Evolutionary conservation across 2,329 filamentous ascomycete species (phyloP).

Genomic region (Aspergillus luchuensis): DNA sequence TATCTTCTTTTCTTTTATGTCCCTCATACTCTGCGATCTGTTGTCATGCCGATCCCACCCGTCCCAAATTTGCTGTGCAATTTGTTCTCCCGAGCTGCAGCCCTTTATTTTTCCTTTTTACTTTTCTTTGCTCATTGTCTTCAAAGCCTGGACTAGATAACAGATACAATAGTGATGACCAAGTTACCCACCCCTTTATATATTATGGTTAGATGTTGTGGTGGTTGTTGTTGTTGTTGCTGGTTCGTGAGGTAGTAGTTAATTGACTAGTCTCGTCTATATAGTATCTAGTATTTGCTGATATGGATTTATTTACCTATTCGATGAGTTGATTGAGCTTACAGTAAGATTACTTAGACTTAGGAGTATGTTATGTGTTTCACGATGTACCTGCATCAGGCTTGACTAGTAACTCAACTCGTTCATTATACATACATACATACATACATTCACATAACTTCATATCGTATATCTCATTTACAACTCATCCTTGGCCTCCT

Average conservation of each 20-base stretch:
- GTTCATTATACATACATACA: slow-evolving; percentile 10
- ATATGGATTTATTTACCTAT: too few relatives aligned
- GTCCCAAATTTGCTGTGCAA: slow-evolving; percentile 37
- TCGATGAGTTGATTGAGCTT: too few relatives aligned
- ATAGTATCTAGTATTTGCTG: too few relatives aligned
- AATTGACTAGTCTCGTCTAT: neutral
- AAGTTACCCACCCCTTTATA: slow-evolving; percentile 6
- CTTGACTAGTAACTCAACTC: neutral
- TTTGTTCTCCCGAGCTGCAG: slow-evolving; percentile 11
- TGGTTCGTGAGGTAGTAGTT: neutral
- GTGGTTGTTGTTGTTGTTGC: neutral
- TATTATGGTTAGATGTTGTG: neutral
- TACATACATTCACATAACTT: slow-evolving; percentile 15
- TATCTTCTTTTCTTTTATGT: neutral
- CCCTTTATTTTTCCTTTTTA: neutral
- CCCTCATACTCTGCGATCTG: slow-evolving; percentile 23
- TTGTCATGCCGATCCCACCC: slow-evolving; percentile 29
- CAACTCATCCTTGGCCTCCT: slow-evolving; percentile 33
- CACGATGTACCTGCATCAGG: slow-evolving; percentile 1
- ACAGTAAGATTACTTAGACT: neutral
- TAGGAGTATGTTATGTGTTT: too few relatives aligned
- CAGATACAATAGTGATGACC: slow-evolving; percentile 28
- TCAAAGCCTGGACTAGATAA: slow-evolving; percentile 24
- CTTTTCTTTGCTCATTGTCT: neutral
- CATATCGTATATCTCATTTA: slow-evolving; percentile 22